A percentile compares a stretch with the other conserved stretches of the same genome.
phyloP scores from a whole-genome alignment of 2,329 filamentous ascomycete genomes.

The Pseudocercospora musae region DNA sequence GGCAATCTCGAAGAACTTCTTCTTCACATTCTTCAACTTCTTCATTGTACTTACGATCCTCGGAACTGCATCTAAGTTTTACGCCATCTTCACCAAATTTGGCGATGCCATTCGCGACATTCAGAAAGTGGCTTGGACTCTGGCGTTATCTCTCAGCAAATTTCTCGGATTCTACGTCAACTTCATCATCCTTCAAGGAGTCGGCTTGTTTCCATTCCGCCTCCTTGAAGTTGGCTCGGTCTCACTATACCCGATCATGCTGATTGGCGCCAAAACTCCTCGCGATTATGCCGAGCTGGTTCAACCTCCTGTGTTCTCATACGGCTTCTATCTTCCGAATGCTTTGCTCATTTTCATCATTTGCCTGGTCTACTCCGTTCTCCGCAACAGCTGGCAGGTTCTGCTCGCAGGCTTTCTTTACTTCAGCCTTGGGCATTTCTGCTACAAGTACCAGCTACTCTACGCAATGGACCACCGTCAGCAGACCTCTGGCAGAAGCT shows the following conservation, averaged over 20 bases:
- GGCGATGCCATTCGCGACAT: constrained; percentile 75
- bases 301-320: constrained; percentile 83
- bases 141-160: constrained; percentile 71
- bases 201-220: constrained; percentile 91
- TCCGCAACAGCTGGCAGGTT: constrained; percentile 75
- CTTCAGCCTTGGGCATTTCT: constrained; percentile 78
- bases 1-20: constrained; percentile 93
- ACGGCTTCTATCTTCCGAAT: constrained; percentile 92
- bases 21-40: constrained; percentile 99
- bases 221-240: constrained; percentile 87
- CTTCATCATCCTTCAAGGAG: constrained; percentile 86
- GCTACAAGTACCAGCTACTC: constrained; percentile 94
- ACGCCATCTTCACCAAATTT: constrained; percentile 54
- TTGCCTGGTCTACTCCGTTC: constrained; percentile 88
- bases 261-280: constrained; percentile 78
- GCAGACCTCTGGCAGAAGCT: constrained; percentile 87
- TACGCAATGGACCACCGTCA: constrained; percentile 98
- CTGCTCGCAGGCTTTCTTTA: constrained; percentile 79
- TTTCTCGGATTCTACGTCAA: constrained; percentile 86
- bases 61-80: constrained; percentile 73
- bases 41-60: constrained; percentile 93
- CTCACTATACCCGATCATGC: constrained; percentile 74
- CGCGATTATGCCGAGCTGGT: constrained; percentile 81
- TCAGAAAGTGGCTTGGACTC: constrained; percentile 67
- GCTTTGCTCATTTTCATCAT: constrained; percentile 92